A percentile compares a stretch with the other conserved stretches of the same genome.
These are phyloP conservation scores for Gossypium longicalyx DNA, from an alignment of 345 rosid species.

Conservation along the genomic window DNA sequence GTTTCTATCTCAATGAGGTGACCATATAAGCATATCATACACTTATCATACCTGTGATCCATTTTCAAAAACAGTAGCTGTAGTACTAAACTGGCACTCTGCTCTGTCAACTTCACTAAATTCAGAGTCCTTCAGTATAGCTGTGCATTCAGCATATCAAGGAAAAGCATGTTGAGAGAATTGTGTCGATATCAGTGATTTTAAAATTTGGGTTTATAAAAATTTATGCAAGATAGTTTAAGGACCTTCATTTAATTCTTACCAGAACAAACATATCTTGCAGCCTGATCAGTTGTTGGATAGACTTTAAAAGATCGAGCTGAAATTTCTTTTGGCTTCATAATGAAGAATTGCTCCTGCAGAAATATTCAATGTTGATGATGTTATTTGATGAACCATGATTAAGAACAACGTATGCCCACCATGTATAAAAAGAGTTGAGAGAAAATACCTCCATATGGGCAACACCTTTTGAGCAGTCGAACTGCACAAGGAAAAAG, in stretches of 20 bases:
- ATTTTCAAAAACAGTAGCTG: constrained; percentile 77
- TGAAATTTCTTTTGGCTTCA: constrained; percentile 62
- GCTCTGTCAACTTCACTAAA: constrained; percentile 80
- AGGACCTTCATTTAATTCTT: constrained; percentile 3
- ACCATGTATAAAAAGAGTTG: not conserved
- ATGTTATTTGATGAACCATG: not conserved
- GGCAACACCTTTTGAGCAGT: constrained; percentile 60
- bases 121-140: constrained; percentile 38
- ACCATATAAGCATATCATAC: not conserved
- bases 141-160: constrained; percentile 34
- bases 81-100: constrained; percentile 89
- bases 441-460: constrained; percentile 4
- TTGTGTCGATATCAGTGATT: not conserved
- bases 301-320: constrained; percentile 68
- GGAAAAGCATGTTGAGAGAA: constrained; percentile 10
- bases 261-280: constrained; percentile 71
- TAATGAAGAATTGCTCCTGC: constrained; percentile 88
- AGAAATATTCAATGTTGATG: constrained; percentile 18
- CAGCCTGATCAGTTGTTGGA: constrained; percentile 82
- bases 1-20: not conserved
- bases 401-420: not conserved
- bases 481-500: constrained; percentile 48
- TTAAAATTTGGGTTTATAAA: not conserved
- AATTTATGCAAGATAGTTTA: not conserved
- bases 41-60: constrained; percentile 67